These are phyloP conservation scores for Neurospora sp. DNA, from an alignment of 495 filamentous ascomycete genomes.

Conservation along the genomic window DNA sequence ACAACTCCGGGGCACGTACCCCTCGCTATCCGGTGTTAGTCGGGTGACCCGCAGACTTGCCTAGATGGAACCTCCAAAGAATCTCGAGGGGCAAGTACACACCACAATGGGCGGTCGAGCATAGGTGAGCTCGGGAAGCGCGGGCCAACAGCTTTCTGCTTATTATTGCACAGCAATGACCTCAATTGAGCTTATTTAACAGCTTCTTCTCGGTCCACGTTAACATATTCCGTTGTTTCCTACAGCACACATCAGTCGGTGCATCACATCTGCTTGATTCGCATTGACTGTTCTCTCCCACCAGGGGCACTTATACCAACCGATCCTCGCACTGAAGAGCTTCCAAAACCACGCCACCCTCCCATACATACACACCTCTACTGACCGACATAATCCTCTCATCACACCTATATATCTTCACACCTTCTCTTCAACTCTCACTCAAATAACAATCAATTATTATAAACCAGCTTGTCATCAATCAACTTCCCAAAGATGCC, in stretches of 20 bases:
- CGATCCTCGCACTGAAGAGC: too few relatives aligned
- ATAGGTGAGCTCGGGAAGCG: neutral
- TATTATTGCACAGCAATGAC: neutral
- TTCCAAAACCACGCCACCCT: neutral
- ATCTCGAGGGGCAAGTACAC: neutral
- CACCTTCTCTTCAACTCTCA: neutral
- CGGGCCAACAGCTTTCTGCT: neutral
- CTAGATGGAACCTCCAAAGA: neutral
- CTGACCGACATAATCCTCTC: neutral
- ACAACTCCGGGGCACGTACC: neutral
- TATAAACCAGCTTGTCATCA: neutral
- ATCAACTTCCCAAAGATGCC: neutral
- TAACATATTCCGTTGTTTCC: neutral
- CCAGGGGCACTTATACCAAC: neutral
- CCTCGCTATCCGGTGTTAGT: neutral
- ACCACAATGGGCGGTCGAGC: neutral
- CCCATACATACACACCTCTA: neutral
- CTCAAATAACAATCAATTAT: neutral
- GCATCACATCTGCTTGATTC: neutral
- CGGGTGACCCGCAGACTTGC: neutral
- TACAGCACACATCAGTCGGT: neutral
- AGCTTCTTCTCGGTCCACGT: neutral
- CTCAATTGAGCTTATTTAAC: neutral
- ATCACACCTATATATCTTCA: neutral
- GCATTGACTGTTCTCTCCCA: neutral